These are phyloP conservation scores for Komagataea norvegica DNA, from an alignment of 1,139 yeast genomes.

Conservation along the genomic window DNA sequence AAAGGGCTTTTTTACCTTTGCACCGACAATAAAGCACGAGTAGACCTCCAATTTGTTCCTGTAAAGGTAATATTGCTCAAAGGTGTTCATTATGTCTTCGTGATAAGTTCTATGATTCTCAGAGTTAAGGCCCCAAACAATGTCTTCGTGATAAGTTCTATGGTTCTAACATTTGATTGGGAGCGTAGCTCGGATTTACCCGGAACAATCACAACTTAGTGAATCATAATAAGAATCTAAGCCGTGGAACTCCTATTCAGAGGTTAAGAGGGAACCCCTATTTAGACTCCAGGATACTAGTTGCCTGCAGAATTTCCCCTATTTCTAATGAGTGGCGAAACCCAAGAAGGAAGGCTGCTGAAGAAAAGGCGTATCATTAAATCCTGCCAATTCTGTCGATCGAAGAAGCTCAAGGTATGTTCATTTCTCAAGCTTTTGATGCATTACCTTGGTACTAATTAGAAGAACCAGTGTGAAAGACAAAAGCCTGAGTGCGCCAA, in stretches of 20 bases:
- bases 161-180: no score
- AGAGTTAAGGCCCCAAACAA: no score
- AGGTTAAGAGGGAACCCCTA: no score
- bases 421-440: background rate
- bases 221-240: no score
- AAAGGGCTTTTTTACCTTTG: constrained; percentile 19
- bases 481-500: constrained; percentile 8
- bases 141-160: no score
- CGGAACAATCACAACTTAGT: no score
- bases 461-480: constrained; percentile 8
- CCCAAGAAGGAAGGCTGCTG: background rate
- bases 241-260: no score
- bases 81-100: constrained; percentile 4
- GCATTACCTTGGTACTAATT: background rate
- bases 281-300: no score
- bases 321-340: background rate
- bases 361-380: constrained; percentile 7
- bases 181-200: no score
- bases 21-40: constrained; percentile 24
- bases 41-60: constrained; percentile 21
- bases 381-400: constrained; percentile 9
- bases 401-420: constrained; percentile 10
- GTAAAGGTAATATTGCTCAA: constrained; percentile 9
- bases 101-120: no score
- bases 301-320: no score